A percentile compares a stretch with the other conserved stretches of the same genome.
These are phyloP conservation scores for Chlamydomonas applanata DNA, from an alignment of 139 green algal species.

Conservation along the genomic window DNA sequence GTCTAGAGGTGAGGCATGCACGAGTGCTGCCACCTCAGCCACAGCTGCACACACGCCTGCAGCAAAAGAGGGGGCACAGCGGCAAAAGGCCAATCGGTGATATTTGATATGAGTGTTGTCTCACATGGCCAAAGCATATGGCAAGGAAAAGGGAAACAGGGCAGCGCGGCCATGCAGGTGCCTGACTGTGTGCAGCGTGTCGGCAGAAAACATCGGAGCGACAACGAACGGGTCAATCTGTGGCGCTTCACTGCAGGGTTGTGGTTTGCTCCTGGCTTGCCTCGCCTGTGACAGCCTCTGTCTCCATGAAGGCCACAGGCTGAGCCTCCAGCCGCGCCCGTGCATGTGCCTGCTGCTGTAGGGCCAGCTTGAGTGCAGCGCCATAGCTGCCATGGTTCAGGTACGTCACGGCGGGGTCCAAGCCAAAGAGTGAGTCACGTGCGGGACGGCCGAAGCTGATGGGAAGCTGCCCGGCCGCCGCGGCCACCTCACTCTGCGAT, in stretches of 20 bases:
- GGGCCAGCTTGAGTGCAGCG: conserved; percentile 37
- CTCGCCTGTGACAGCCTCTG: conserved; percentile 30
- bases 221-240: no score
- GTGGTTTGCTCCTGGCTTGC: no score
- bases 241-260: no score
- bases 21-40: conserved; percentile 34
- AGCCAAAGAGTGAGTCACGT: conserved; percentile 38
- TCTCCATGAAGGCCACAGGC: conserved; percentile 63
- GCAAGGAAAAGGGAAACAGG: no score
- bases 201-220: no score
- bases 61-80: background rate
- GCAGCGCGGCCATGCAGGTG: no score
- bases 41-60: conserved; percentile 38
- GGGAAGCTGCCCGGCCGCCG: no score
- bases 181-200: no score
- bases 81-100: no score
- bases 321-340: conserved; percentile 45
- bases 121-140: no score
- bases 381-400: conserved; percentile 72
- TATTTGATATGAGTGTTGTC: no score
- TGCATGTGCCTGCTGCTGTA: conserved; percentile 48
- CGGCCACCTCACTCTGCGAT: no score
- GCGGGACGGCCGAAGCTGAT: background rate
- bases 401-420: conserved; percentile 44
- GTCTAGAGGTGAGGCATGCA: conserved; percentile 44